A percentile compares a stretch with the other conserved stretches of the same genome.
phyloP scores from a whole-genome alignment of 352 stramenopile species.

The Labyrinthula sp. region DNA sequence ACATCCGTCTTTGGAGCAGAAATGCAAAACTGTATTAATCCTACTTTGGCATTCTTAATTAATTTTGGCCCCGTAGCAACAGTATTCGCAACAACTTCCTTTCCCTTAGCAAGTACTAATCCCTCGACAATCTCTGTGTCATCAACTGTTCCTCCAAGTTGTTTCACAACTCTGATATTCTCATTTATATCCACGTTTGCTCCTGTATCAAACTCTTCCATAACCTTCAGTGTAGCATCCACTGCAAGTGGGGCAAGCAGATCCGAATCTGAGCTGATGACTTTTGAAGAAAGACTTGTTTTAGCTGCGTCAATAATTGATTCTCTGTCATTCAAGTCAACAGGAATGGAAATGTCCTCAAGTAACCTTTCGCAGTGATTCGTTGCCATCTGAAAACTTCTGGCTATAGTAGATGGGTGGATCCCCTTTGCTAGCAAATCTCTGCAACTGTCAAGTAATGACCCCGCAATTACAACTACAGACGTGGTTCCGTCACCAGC shows the following conservation, averaged over 20 bases:
- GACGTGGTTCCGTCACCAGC: constrained; percentile 88
- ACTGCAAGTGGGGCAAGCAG: constrained; percentile 90
- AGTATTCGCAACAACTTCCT: constrained; percentile 47
- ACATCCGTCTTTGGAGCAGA: constrained; percentile 98
- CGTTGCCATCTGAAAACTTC: constrained; percentile 73
- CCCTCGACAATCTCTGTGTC: constrained; percentile 92
- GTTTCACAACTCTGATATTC: constrained; percentile 84
- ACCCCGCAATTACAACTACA: constrained; percentile 91
- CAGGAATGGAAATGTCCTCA: constrained; percentile 57
- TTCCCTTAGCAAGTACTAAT: constrained; percentile 89
- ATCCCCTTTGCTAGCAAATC: constrained; percentile 68
- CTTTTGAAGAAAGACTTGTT: constrained; percentile 47
- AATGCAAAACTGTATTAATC: constrained; percentile 85
- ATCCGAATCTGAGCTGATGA: constrained; percentile 88
- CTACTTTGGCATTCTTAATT: constrained; percentile 95
- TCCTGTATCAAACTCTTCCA: constrained; percentile 65
- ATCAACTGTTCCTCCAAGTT: constrained; percentile 93
- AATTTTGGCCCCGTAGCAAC: constrained; percentile 46
- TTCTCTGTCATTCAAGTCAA: constrained; percentile 75
- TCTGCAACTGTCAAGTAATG: constrained; percentile 58
- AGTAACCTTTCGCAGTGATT: constrained; percentile 62
- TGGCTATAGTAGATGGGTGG: constrained; percentile 89
- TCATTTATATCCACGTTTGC: constrained; percentile 89
- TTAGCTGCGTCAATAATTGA: constrained; percentile 86
- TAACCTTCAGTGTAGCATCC: constrained; percentile 86